Percentiles rank a stretch among this genome's conserved stretches.
Evolutionary conservation across 768 basidiomycete genomes (phyloP).

Genomic region (Harrya chromipes): DNA sequence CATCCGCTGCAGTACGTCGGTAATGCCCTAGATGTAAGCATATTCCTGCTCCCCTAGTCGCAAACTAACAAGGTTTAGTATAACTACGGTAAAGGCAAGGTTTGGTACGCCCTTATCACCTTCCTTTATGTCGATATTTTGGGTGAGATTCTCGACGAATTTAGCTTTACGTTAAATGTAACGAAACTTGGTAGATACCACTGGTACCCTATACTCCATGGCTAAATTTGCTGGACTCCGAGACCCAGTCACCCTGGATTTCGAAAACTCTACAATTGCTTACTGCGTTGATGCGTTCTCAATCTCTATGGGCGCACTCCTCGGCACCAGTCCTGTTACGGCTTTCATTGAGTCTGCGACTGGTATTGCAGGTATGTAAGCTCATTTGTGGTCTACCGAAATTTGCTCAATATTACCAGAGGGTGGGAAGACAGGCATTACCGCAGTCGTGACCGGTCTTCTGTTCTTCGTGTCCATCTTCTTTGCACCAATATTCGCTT

Average conservation of each 20-base stretch:
- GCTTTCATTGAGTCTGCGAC: slow-evolving; percentile 83
- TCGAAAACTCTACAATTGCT: slow-evolving; percentile 78
- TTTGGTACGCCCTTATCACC: slow-evolving; percentile 86
- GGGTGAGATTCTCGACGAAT: slow-evolving; percentile 40
- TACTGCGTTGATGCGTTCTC: slow-evolving; percentile 82
- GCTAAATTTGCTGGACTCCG: slow-evolving; percentile 88
- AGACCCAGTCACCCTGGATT: slow-evolving; percentile 80
- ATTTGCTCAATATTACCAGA: slow-evolving; percentile 39
- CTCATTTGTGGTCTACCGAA: not conserved
- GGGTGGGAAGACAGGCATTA: slow-evolving; percentile 86
- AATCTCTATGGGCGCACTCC: slow-evolving; percentile 76
- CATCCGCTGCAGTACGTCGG: slow-evolving; percentile 58
- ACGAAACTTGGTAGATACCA: slow-evolving; percentile 31
- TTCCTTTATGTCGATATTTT: slow-evolving; percentile 90
- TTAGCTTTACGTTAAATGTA: not conserved
- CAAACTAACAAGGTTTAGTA: slow-evolving; percentile 37
- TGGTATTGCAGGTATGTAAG: slow-evolving; percentile 60
- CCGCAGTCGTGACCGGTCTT: slow-evolving; percentile 67
- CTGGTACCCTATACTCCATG: slow-evolving; percentile 86
- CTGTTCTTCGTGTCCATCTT: slow-evolving; percentile 84
- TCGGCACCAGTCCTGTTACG: slow-evolving; percentile 80
- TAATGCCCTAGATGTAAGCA: slow-evolving; percentile 63
- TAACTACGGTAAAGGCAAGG: slow-evolving; percentile 56
- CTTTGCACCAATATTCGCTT: slow-evolving; percentile 87
- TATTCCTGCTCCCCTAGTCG: not conserved